Evolutionary conservation across 2,329 filamentous ascomycete genomes (phyloP).

Genomic region (Fusarium nelsonii): DNA sequence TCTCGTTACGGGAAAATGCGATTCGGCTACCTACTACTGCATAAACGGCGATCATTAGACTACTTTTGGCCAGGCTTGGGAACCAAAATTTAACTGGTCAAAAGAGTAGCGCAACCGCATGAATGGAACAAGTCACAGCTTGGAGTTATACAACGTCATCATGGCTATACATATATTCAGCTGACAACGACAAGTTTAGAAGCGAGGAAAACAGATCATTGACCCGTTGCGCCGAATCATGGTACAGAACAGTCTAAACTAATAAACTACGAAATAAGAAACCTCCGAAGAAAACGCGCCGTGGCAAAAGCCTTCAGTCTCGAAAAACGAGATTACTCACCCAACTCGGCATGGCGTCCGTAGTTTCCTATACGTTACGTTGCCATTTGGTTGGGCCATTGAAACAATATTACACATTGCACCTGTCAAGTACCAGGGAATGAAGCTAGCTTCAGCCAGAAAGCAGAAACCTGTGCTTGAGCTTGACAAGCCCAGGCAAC

Average conservation of each 20-base stretch:
- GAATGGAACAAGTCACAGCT: slow-evolving; percentile 31
- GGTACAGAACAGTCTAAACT: slow-evolving; percentile 50
- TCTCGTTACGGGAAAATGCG: neutral
- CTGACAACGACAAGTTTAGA: neutral
- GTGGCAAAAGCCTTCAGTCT: slow-evolving; percentile 45
- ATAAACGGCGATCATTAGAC: neutral
- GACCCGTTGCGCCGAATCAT: slow-evolving; percentile 41
- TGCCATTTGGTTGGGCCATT: slow-evolving; percentile 40
- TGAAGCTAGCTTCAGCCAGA: slow-evolving; percentile 39
- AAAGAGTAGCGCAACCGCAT: slow-evolving; percentile 9
- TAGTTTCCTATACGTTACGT: slow-evolving; percentile 46
- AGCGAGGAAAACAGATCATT: slow-evolving; percentile 32
- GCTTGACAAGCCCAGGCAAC: slow-evolving; percentile 28
- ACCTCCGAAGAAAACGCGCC: slow-evolving; percentile 46
- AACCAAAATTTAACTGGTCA: slow-evolving; percentile 6
- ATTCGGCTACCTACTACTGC: neutral
- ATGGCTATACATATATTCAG: neutral
- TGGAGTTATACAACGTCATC: slow-evolving; percentile 27
- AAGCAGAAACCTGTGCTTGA: slow-evolving; percentile 44
- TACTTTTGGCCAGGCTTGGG: slow-evolving; percentile 19
- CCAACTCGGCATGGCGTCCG: slow-evolving; percentile 34
- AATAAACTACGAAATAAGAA: slow-evolving; percentile 43
- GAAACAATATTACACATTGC: slow-evolving; percentile 43
- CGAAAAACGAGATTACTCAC: slow-evolving; percentile 32
- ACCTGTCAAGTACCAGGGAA: slow-evolving; percentile 41